phyloP scores from a whole-genome alignment of 805 yeast species.

The Clavispora asparagi region DNA sequence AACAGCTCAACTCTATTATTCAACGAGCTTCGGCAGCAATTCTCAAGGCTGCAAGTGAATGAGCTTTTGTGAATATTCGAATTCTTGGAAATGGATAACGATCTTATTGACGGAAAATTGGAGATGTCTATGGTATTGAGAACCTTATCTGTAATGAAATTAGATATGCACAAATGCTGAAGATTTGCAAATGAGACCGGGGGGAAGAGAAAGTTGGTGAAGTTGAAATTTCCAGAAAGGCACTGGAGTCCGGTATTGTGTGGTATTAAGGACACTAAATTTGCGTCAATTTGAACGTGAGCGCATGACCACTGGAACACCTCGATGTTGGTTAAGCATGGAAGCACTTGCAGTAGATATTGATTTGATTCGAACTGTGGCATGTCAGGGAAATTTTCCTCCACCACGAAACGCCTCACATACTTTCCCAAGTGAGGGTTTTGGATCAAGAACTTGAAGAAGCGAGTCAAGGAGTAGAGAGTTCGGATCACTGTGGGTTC shows the following conservation, averaged over 20 bases:
- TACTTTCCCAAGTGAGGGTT: constrained; percentile 5
- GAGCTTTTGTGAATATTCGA: neutral
- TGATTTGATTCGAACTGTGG: constrained; percentile 7
- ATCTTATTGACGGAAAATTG: constrained; percentile 3
- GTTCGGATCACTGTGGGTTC: constrained; percentile 12
- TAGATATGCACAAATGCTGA: constrained; percentile 9
- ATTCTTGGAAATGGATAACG: constrained; percentile 4
- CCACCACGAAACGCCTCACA: constrained; percentile 5
- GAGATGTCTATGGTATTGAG: constrained; percentile 1
- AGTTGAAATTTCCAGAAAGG: constrained; percentile 10
- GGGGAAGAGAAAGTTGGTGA: neutral
- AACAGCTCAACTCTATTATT: constrained; percentile 1
- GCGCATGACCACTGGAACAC: constrained; percentile 10
- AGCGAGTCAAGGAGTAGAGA: constrained; percentile 10
- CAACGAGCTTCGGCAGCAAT: constrained; percentile 7
- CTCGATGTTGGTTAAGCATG: constrained; percentile 4
- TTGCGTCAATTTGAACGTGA: constrained; percentile 6
- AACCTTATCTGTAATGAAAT: constrained; percentile 1
- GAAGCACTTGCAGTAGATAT: constrained; percentile 5
- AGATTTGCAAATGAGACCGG: neutral
- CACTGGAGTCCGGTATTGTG: constrained; percentile 2
- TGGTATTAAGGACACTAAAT: constrained; percentile 6
- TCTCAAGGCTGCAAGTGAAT: constrained; percentile 4
- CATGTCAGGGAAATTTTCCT: constrained; percentile 10
- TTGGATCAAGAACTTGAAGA: constrained; percentile 7